Conservation (phyloP, 2,329 filamentous ascomycete species). For the Coniella vitis region DNA sequence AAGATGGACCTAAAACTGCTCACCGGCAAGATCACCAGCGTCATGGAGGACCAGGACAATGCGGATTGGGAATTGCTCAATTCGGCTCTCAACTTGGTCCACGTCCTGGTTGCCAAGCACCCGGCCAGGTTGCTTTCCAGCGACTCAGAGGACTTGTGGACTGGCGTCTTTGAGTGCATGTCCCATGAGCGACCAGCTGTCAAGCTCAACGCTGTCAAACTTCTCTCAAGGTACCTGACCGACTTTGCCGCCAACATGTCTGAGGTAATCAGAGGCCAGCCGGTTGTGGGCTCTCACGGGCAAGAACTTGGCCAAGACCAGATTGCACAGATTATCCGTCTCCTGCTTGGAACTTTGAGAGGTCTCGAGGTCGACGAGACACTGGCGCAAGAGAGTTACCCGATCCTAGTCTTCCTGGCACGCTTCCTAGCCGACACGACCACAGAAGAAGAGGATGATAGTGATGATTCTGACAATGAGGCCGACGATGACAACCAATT, state of each 20-base stretch:
- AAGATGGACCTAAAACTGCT: constrained; percentile 63
- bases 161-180: constrained; percentile 58
- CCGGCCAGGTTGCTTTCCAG: constrained; percentile 57
- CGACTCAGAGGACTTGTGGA: constrained; percentile 62
- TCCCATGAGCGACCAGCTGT: constrained; percentile 67
- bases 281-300: constrained; percentile 64
- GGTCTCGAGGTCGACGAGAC: constrained; percentile 60
- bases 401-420: constrained; percentile 78
- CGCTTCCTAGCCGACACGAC: constrained; percentile 46
- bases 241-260: constrained; percentile 65
- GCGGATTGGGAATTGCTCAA: constrained; percentile 68
- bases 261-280: constrained; percentile 41
- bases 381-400: constrained; percentile 70
- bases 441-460: constrained; percentile 33
- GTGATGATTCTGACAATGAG: constrained; percentile 33
- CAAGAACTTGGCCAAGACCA: constrained; percentile 59
- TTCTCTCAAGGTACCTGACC: constrained; percentile 71
- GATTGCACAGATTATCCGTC: constrained; percentile 52
- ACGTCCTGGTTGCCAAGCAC: constrained; percentile 60
- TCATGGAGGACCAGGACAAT: constrained; percentile 48
- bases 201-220: constrained; percentile 67
- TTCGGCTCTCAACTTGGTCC: constrained; percentile 62
- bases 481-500: constrained; percentile 31
- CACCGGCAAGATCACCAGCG: constrained; percentile 44
- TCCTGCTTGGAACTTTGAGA: constrained; percentile 48